A percentile compares a stretch with the other conserved stretches of the same genome.
These are phyloP conservation scores for Aspergillus melleus DNA, from an alignment of 2,329 filamentous ascomycete genomes.

Conservation along the genomic window DNA sequence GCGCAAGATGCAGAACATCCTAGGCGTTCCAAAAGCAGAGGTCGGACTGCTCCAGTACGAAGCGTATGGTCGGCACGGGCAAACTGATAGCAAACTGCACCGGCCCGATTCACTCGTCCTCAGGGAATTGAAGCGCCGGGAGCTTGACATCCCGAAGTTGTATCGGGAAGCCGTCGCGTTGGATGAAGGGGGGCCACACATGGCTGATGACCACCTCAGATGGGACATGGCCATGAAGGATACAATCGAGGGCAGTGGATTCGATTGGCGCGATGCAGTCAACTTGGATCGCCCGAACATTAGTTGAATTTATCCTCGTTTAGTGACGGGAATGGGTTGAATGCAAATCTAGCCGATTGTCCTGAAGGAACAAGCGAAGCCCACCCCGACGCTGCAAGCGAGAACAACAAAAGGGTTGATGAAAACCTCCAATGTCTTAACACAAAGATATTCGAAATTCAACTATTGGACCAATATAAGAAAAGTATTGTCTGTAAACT, in stretches of 20 bases:
- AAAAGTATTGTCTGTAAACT: too few species aligned
- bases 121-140: conserved; percentile 55
- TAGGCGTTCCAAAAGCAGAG: conserved; percentile 54
- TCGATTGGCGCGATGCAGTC: conserved; percentile 6
- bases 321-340: not conserved
- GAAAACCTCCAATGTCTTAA: too few species aligned
- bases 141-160: conserved; percentile 55
- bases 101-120: conserved; percentile 61
- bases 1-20: conserved; percentile 35
- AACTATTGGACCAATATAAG: too few species aligned
- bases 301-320: not conserved
- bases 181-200: not conserved
- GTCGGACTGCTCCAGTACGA: conserved; percentile 51
- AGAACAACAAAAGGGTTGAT: too few species aligned
- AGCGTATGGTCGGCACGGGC: conserved; percentile 36
- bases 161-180: conserved; percentile 57
- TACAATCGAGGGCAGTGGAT: not conserved
- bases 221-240: conserved; percentile 9
- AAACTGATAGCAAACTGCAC: conserved; percentile 49
- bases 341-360: not conserved
- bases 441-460: too few species aligned
- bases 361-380: too few species aligned
- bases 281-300: not conserved
- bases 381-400: too few species aligned
- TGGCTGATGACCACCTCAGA: not conserved